A percentile compares a stretch with the other conserved stretches of the same genome.
Evolutionary conservation across 345 rosid species (phyloP).

Genomic region (Eucalyptus viminalis): DNA sequence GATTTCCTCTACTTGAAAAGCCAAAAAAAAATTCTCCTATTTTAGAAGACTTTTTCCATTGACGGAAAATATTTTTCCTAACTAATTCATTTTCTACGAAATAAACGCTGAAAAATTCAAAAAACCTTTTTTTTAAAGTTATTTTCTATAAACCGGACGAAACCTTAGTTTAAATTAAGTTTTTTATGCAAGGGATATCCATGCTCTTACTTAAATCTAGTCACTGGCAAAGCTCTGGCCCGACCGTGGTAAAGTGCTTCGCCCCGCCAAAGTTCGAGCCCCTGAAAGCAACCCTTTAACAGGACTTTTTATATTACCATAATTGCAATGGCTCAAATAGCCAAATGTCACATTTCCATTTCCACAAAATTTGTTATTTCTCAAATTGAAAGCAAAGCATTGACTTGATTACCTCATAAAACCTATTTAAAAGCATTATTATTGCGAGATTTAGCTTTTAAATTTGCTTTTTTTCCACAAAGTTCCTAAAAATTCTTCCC

Average conservation of each 20-base stretch:
- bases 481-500: neutral
- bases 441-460: neutral
- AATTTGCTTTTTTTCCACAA: neutral
- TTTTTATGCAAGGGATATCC: neutral
- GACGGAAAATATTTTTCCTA: neutral
- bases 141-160: fast-evolving
- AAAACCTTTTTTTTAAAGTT: fast-evolving
- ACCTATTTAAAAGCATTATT: neutral
- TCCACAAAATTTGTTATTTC: neutral
- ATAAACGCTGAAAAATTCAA: too few relatives aligned
- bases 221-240: neutral
- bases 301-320: neutral
- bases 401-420: neutral
- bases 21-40: too few relatives aligned
- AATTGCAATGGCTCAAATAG: neutral
- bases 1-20: neutral
- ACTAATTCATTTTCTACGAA: too few relatives aligned
- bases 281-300: neutral
- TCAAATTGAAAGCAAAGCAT: neutral
- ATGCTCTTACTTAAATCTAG: neutral
- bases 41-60: too few relatives aligned
- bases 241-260: neutral
- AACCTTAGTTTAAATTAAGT: neutral
- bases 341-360: neutral
- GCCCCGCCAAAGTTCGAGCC: neutral